These are phyloP conservation scores for Mycena galopus DNA, from an alignment of 768 basidiomycete species.

Conservation along the genomic window DNA sequence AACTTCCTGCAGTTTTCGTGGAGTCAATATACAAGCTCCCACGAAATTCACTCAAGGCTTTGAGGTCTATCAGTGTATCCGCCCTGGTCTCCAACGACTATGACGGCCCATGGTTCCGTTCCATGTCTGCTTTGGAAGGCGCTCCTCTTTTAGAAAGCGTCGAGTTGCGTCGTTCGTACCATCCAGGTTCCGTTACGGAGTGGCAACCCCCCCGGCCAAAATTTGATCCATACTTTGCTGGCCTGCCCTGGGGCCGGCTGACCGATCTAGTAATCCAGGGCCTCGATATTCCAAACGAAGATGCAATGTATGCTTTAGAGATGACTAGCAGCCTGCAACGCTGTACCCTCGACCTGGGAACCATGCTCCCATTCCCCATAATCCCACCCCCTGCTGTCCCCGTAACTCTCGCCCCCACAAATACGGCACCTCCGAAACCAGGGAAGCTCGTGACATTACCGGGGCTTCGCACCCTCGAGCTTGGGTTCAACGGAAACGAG, in stretches of 20 bases:
- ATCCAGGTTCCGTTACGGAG: not conserved
- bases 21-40: slow-evolving; percentile 36
- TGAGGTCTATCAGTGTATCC: slow-evolving; percentile 19
- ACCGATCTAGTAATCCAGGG: slow-evolving; percentile 14
- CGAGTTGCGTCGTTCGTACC: slow-evolving; percentile 10
- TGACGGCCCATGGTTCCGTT: slow-evolving; percentile 21
- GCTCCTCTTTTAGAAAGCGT: slow-evolving; percentile 23
- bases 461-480: slow-evolving; percentile 15
- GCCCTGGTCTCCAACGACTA: not conserved
- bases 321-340: slow-evolving; percentile 7
- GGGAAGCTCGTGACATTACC: slow-evolving; percentile 5
- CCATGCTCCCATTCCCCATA: slow-evolving; percentile 5
- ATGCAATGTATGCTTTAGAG: slow-evolving; percentile 23
- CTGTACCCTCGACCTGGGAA: slow-evolving; percentile 9
- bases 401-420: not conserved
- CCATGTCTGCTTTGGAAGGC: slow-evolving; percentile 33
- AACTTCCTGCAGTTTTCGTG: slow-evolving; percentile 18
- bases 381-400: not conserved
- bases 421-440: not conserved
- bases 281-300: slow-evolving; percentile 17
- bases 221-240: slow-evolving; percentile 22
- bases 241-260: slow-evolving; percentile 26
- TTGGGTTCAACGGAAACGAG: slow-evolving; percentile 18
- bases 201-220: not conserved
- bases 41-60: slow-evolving; percentile 14